Base-by-base conservation (phyloP, 2,329 filamentous ascomycete genomes). In the Penicillium palitans region DNA sequence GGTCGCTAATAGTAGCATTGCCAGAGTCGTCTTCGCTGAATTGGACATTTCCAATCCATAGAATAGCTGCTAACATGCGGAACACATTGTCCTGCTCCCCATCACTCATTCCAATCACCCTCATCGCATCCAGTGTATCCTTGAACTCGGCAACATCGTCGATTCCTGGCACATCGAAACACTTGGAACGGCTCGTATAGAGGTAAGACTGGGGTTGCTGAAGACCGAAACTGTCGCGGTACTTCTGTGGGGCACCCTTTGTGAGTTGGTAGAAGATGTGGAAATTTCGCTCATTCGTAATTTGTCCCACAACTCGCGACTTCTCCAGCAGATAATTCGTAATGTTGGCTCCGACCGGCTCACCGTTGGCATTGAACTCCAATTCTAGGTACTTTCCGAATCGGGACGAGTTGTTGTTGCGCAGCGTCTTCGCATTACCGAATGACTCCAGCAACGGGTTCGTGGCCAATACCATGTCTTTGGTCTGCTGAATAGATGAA, bases 221-320 rank as follows among this genome's bases (percentile, higher is more conserved):
- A 21, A 99, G 82, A 51, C 95, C 95, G 72, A 91, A 97, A n/a
- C 82, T 87, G 70, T 95, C 87, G 73, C 91, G 84, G 76, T 98
- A 96, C 59, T 89, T 86, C 66, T 89, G 83, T n/a, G 92, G 90
- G 10, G 93, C 93, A 4, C 90, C 92, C 78, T 98, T 99, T 47
- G 95, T 91, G 76, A 98, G 97, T 76, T 99, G 95, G 78, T 99
- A 99, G 76, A 99, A 99, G 70, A 99, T 98, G 78, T 99, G 95
- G 77, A 99, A 99, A 78, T 96, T 98, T 67, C 95, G 87, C 83
- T 99, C 95, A 74, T 97, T 96, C 58, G 80, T 83, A 67, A 98
- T 98, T 79, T 98, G 95, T 17, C 93, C 92, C 10, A 96, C 92
- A 19, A 99, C 95, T 79, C 95, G 85, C 48, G 91, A 88, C 81